phyloP scores from a whole-genome alignment of 441 rosid species.

The Isatis lusitanica region DNA sequence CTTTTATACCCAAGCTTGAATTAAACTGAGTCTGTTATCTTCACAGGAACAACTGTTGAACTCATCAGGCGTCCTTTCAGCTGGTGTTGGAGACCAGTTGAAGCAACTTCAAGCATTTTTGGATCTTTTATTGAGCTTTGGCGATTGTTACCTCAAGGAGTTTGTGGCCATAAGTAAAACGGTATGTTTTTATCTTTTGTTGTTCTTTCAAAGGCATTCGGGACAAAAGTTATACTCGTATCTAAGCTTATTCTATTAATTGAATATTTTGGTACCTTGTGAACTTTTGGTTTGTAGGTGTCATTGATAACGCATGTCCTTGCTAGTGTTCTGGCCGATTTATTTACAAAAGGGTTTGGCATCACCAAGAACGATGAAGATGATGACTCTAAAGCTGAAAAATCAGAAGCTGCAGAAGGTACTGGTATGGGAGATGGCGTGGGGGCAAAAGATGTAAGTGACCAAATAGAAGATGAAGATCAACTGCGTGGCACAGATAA shows the following conservation, averaged over 20 bases:
- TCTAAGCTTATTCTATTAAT: constrained; percentile 9
- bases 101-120: constrained; percentile 52
- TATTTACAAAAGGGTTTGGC: constrained; percentile 84
- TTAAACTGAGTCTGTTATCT: constrained; percentile 28
- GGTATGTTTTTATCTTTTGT: constrained; percentile 44
- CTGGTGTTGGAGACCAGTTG: constrained; percentile 49
- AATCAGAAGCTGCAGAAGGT: constrained; percentile 69
- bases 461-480: constrained; percentile 91
- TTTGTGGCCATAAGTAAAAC: constrained; percentile 72
- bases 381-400: constrained; percentile 51
- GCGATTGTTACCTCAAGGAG: constrained; percentile 64
- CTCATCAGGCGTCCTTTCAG: constrained; percentile 44
- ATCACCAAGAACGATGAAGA: constrained; percentile 58
- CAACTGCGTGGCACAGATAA: constrained; percentile 74
- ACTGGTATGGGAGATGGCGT: constrained; percentile 97
- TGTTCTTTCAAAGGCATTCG: constrained; percentile 6
- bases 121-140: constrained; percentile 61
- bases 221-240: constrained; percentile 1
- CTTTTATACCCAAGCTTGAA: constrained; percentile 6
- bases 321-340: constrained; percentile 68
- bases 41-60: constrained; percentile 61
- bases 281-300: constrained; percentile 53
- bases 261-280: constrained; percentile 4
- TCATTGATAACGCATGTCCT: constrained; percentile 74
- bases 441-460: constrained; percentile 87